phyloP scores from a whole-genome alignment of 768 basidiomycete genomes.

The Leccinum truebloodii region DNA sequence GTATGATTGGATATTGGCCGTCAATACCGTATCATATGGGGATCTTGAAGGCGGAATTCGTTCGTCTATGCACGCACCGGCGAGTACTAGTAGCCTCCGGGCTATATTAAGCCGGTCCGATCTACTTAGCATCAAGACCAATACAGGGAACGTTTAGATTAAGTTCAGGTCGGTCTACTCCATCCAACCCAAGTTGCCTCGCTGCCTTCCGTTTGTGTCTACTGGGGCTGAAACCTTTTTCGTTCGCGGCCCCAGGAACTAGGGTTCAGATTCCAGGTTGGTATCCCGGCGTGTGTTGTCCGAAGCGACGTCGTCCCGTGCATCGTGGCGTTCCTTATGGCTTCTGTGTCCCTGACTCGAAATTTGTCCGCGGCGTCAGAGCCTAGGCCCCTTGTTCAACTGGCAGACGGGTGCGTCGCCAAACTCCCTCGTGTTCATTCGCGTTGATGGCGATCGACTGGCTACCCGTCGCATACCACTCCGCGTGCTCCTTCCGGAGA shows the following conservation, averaged over 20 bases:
- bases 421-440: conserved; percentile 10
- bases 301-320: background rate
- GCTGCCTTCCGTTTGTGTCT: conserved; percentile 2
- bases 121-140: background rate
- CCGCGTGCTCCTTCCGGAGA: background rate
- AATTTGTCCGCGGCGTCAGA: conserved; percentile 11
- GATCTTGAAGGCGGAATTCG: background rate
- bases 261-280: background rate
- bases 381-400: conserved; percentile 4
- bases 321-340: conserved; percentile 12
- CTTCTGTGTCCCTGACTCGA: background rate
- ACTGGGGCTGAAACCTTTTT: background rate
- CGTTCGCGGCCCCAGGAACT: background rate
- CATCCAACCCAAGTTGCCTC: background rate
- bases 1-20: background rate
- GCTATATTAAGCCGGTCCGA: background rate
- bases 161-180: background rate
- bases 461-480: background rate
- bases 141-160: conserved; percentile 3
- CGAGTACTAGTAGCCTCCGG: background rate
- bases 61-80: conserved; percentile 3
- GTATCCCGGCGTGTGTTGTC: background rate
- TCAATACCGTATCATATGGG: background rate
- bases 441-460: conserved; percentile 1
- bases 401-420: conserved; percentile 2